Conservation (phyloP, 345 rosid species). For the Eutrema heterophyllum region DNA sequence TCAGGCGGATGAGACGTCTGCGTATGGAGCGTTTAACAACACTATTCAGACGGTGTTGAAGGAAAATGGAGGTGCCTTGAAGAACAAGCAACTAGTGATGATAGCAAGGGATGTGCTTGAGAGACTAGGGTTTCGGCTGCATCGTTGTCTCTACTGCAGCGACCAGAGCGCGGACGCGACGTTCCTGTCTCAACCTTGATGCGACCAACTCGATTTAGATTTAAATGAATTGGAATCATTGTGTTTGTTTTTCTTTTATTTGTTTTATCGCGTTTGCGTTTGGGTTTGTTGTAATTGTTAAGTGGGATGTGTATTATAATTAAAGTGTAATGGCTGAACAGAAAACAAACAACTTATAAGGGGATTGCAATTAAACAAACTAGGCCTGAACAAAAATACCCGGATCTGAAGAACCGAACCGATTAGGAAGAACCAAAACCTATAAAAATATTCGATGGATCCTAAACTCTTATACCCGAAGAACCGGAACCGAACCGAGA, state of each 20-base stretch:
- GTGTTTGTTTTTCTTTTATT: background rate
- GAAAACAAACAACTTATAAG: no score
- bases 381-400: no score
- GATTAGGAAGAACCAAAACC: no score
- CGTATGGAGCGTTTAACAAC: constrained; percentile 70
- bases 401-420: no score
- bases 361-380: no score
- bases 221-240: background rate
- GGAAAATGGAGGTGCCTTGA: constrained; percentile 36
- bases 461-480: no score
- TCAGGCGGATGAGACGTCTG: constrained; percentile 75
- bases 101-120: constrained; percentile 48
- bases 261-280: constrained; percentile 1
- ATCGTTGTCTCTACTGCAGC: constrained; percentile 80
- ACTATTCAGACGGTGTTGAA: constrained; percentile 55
- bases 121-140: constrained; percentile 49
- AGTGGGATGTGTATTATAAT: background rate
- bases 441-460: no score
- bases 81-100: constrained; percentile 50
- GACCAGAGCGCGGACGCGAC: constrained; percentile 53
- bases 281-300: background rate
- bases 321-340: no score
- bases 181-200: constrained; percentile 43
- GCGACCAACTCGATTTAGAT: background rate
- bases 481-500: no score